Conservation (phyloP, 495 filamentous ascomycete genomes). For the Paragyromitra xinjiangensis region DNA sequence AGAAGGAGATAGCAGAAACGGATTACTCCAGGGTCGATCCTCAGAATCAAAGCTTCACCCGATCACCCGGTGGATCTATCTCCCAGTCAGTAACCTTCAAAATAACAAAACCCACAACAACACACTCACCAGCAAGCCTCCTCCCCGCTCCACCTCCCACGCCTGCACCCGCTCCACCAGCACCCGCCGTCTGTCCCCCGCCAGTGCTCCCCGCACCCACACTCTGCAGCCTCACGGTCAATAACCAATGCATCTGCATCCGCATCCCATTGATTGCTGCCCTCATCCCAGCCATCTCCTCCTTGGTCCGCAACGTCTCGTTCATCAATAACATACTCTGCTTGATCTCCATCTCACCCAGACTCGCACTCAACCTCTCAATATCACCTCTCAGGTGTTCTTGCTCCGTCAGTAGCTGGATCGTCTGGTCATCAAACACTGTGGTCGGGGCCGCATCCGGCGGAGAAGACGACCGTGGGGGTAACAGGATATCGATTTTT, state of each 20-base stretch:
- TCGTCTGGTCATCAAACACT: conserved; percentile 62
- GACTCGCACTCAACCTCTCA: conserved; percentile 63
- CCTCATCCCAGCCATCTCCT: conserved; percentile 73
- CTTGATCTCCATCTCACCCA: conserved; percentile 68
- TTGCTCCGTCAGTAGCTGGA: conserved; percentile 73
- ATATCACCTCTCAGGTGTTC: conserved; percentile 75
- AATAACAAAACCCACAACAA: neutral
- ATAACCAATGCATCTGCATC: conserved; percentile 75
- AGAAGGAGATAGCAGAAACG: neutral
- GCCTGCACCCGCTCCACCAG: conserved; percentile 11
- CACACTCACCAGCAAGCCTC: conserved; percentile 29
- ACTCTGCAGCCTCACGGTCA: conserved; percentile 67
- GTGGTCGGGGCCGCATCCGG: conserved; percentile 20
- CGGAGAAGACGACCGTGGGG: conserved; percentile 28
- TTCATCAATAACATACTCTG: conserved; percentile 75
- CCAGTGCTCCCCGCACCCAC: conserved; percentile 8
- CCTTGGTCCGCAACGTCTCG: conserved; percentile 71
- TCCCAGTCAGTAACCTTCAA: neutral
- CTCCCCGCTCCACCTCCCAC: conserved; percentile 13
- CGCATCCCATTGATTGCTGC: conserved; percentile 70
- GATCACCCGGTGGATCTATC: conserved; percentile 37
- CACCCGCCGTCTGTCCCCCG: conserved; percentile 19
- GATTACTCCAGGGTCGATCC: neutral
- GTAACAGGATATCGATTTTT: conserved; percentile 66
- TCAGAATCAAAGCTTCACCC: conserved; percentile 39